phyloP scores from a whole-genome alignment of 352 stramenopile species.

The Phytophthora pisi region DNA sequence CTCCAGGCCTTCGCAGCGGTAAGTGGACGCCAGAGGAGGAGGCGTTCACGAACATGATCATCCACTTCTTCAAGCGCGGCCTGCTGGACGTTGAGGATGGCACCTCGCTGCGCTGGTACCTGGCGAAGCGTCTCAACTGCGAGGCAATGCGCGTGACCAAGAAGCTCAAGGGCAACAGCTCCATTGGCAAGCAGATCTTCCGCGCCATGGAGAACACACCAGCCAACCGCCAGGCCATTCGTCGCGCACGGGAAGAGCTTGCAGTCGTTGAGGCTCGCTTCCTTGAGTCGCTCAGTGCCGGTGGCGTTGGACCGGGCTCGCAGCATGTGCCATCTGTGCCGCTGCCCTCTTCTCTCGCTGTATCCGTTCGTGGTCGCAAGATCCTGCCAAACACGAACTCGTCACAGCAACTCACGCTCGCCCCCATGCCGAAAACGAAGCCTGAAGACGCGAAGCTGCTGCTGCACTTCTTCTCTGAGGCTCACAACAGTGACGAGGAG shows the following conservation, averaged over 20 bases:
- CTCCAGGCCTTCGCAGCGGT: slow-evolving; percentile 76
- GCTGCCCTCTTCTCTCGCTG: slow-evolving; percentile 32
- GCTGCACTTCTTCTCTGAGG: slow-evolving; percentile 77
- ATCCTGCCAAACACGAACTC: slow-evolving; percentile 39
- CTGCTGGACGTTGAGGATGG: slow-evolving; percentile 82
- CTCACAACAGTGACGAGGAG: slow-evolving; percentile 45
- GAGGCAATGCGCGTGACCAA: slow-evolving; percentile 91
- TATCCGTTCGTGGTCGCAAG: slow-evolving; percentile 41
- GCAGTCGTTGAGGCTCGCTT: slow-evolving; percentile 72
- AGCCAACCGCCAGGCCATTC: slow-evolving; percentile 62
- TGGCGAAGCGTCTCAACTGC: slow-evolving; percentile 85
- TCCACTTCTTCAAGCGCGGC: slow-evolving; percentile 86
- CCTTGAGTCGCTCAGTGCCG: slow-evolving; percentile 62
- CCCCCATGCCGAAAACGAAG: slow-evolving; percentile 37
- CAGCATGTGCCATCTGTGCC: slow-evolving; percentile 17
- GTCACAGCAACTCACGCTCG: slow-evolving; percentile 16
- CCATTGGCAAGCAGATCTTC: slow-evolving; percentile 90
- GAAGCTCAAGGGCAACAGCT: slow-evolving; percentile 90
- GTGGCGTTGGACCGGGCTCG: slow-evolving; percentile 23
- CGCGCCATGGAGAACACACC: slow-evolving; percentile 71
- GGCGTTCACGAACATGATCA: slow-evolving; percentile 84
- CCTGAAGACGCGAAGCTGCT: slow-evolving; percentile 78
- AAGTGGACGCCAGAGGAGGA: slow-evolving; percentile 89
- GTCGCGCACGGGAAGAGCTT: slow-evolving; percentile 59
- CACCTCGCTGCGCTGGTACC: slow-evolving; percentile 85